phyloP scores from a whole-genome alignment of 2,329 filamentous ascomycete species.

The Xylariaceae sp. region DNA sequence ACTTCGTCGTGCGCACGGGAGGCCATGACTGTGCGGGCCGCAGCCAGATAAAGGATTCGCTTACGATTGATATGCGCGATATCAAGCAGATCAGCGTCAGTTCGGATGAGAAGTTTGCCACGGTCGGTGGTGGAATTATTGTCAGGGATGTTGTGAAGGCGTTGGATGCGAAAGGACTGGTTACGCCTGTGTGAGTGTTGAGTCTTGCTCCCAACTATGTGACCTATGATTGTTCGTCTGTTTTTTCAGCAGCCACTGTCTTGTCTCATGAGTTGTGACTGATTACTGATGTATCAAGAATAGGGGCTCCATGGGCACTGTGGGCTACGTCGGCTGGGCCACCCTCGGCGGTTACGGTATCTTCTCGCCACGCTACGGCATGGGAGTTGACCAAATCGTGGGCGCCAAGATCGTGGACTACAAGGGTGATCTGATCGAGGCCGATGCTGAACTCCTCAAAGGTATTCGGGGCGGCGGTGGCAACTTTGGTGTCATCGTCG shows the following conservation, averaged over 20 bases:
- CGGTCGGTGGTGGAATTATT: conserved; percentile 35
- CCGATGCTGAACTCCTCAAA: conserved; percentile 34
- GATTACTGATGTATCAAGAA: not conserved
- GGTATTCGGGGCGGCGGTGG: conserved; percentile 38
- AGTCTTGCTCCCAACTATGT: not conserved
- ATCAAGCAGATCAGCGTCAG: conserved; percentile 30
- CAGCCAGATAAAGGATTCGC: conserved; percentile 24
- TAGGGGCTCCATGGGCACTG: conserved; percentile 21
- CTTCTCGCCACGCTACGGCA: conserved; percentile 29
- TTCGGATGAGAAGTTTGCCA: conserved; percentile 26
- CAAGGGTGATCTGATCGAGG: conserved; percentile 34
- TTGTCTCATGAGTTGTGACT: not conserved
- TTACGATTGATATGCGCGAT: conserved; percentile 37
- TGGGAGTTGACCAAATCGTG: conserved; percentile 35
- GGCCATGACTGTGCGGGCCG: conserved; percentile 33
- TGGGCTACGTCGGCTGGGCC: conserved; percentile 33
- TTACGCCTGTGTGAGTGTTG: conserved; percentile 23
- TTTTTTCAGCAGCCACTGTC: not conserved
- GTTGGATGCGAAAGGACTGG: conserved; percentile 29
- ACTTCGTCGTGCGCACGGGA: conserved; percentile 29
- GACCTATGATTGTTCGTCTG: not conserved
- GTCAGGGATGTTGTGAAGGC: conserved; percentile 24
- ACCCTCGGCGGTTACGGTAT: conserved; percentile 32
- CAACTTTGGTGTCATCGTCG: conserved; percentile 37
- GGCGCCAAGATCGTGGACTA: conserved; percentile 36